phyloP scores from a whole-genome alignment of 768 basidiomycete genomes.

The Serendipita sp. region DNA sequence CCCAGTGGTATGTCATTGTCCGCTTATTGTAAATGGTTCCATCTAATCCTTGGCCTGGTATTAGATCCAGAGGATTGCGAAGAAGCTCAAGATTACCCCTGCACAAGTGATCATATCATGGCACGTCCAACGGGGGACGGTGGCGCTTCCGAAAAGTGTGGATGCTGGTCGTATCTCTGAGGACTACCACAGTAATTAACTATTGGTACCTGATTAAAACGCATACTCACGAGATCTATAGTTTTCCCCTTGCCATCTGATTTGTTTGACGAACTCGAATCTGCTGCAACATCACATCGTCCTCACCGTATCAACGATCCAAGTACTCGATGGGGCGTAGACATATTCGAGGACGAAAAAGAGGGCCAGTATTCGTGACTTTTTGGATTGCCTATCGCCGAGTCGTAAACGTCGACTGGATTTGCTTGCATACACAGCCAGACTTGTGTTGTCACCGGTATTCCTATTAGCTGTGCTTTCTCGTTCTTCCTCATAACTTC shows the following conservation, averaged over 20 bases:
- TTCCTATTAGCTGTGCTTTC: not conserved
- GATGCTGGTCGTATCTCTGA: conserved; percentile 50
- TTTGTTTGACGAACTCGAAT: conserved; percentile 32
- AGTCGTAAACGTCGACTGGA: not conserved
- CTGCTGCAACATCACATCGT: conserved; percentile 34
- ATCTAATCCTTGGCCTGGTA: not conserved
- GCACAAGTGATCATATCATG: conserved; percentile 63
- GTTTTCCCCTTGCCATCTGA: conserved; percentile 24
- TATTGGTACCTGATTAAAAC: not conserved
- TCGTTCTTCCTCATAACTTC: too few relatives aligned
- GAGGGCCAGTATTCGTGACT: not conserved
- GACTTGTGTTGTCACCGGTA: not conserved
- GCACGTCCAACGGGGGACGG: conserved; percentile 59
- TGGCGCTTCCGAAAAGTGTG: conserved; percentile 66
- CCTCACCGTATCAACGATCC: not conserved
- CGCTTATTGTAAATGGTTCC: not conserved
- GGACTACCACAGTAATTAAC: conserved; percentile 42
- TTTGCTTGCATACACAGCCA: too few relatives aligned
- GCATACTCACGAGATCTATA: conserved; percentile 10
- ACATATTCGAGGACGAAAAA: conserved; percentile 5
- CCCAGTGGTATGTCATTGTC: conserved; percentile 29
- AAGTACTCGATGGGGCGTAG: not conserved
- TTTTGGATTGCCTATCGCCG: not conserved
- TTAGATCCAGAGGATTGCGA: conserved; percentile 41
- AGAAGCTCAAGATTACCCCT: conserved; percentile 51